Evolutionary conservation across 768 basidiomycete species (phyloP), one percentile per base, ranked within the genome.

Genomic region (Calocybe cyanea): DNA sequence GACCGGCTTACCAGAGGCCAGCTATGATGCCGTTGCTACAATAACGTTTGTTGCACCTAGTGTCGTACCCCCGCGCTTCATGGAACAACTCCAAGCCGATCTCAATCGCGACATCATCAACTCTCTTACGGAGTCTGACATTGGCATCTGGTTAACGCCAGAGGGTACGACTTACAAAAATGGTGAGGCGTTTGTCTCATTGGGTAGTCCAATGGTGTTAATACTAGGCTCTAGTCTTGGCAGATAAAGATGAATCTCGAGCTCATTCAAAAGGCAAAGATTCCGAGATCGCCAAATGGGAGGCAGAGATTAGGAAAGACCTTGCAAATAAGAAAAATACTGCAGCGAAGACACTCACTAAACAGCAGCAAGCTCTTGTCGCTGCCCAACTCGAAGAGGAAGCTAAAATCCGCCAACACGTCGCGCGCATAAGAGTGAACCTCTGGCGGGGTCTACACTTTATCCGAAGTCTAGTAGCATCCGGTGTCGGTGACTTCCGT

Each of bases 211-310:
- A 1, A 48, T 18, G 3, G 7, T 21, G 4, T 38, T 33, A 3
- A 35, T 6, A 5, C 3, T 17, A 17, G 24, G 6, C 4, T 31
- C 9, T 54, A 90, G 89, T 89, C 2, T 67, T 93, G 11, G 70
- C 81, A 8, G 78, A 77, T 45, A 86, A 85, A 56, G 72, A 70
- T 1, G 71, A 76, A 3, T 69, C 53, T 57, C 38, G 68, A 60
- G 65, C 65, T 3, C 65, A 65, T 1, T 75, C 66, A 52, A 95
- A 94, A 60, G 88, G 91, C 11, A 97, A 96, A 55, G 87, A 84
- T 47, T 81, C 87, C 4, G 91, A 90, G 28, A 87, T 95, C 11
- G 86, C 90, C 14, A 85, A 90, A 57, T 99, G 95, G 95, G 96
- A 99, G 50, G 86, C 84, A 20, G 94, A 99, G 49, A 70, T 95